Conservation (phyloP, 352 stramenopile species). For the Pythium phragmiticola region DNA sequence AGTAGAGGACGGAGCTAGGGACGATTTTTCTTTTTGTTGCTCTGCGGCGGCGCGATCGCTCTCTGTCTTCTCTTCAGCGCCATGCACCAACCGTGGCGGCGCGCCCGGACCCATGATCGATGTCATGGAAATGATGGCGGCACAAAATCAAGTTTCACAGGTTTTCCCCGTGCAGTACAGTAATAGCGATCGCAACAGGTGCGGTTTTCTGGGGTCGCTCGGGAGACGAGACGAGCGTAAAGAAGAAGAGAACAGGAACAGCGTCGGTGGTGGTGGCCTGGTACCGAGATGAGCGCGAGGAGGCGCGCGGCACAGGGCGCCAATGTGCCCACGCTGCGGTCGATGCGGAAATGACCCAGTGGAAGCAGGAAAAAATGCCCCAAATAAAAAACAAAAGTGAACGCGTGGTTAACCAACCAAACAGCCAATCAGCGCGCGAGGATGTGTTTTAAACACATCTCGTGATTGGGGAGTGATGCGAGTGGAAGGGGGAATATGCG, state of each 20-base stretch:
- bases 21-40: not conserved
- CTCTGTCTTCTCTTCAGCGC: not conserved
- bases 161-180: not conserved
- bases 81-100: not conserved
- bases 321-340: slow-evolving; percentile 1
- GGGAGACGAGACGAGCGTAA: not conserved
- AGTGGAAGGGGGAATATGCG: too few relatives aligned
- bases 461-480: not conserved
- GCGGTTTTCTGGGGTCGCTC: not conserved
- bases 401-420: slow-evolving; percentile 15
- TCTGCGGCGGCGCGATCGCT: not conserved
- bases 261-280: not conserved
- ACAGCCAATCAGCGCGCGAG: slow-evolving; percentile 20
- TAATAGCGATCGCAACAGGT: not conserved
- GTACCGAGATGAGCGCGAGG: not conserved
- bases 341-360: slow-evolving; percentile 19
- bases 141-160: slow-evolving; percentile 13
- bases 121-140: slow-evolving; percentile 7
- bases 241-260: not conserved
- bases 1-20: not conserved
- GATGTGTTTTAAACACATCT: slow-evolving; percentile 19
- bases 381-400: slow-evolving; percentile 20
- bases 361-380: slow-evolving; percentile 12
- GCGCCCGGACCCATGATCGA: slow-evolving; percentile 3
- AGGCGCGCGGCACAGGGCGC: not conserved